These are phyloP conservation scores for Adiantum capillusveneris DNA, from an alignment of 75 land plant genomes.

Conservation along the genomic window DNA sequence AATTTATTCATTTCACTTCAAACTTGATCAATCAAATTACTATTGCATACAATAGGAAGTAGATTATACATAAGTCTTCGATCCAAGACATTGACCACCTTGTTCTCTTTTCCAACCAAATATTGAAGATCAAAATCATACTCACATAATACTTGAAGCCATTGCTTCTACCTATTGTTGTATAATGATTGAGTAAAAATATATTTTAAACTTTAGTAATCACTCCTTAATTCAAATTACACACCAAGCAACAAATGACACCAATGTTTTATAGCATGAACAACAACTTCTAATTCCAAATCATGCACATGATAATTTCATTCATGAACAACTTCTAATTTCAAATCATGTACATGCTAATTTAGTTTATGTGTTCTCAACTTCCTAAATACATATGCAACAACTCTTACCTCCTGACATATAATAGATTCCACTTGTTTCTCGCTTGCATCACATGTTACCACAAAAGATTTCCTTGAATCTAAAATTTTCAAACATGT, in stretches of 20 bases:
- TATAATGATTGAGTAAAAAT: neutral
- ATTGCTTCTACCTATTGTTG: conserved; percentile 3
- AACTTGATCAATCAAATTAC: no score
- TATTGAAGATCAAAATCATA: conserved; percentile 4
- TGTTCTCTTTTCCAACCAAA: neutral
- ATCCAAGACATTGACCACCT: neutral
- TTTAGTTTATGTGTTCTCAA: neutral
- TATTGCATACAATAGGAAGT: no score
- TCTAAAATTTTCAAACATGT: no score
- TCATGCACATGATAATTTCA: neutral
- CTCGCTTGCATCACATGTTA: no score
- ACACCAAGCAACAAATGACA: neutral
- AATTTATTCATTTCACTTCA: no score
- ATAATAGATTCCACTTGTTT: no score
- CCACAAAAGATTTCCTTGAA: no score
- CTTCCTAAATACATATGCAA: no score
- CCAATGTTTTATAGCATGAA: conserved; percentile 7
- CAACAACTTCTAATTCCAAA: neutral
- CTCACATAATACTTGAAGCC: no score
- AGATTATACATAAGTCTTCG: neutral
- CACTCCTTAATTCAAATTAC: conserved; percentile 1
- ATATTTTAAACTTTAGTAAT: conserved; percentile 6
- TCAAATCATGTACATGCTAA: neutral
- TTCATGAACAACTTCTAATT: neutral
- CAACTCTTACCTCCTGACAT: no score